These are phyloP conservation scores for Stenocarpella maydis DNA, from an alignment of 2,329 filamentous ascomycete species.

Conservation along the genomic window DNA sequence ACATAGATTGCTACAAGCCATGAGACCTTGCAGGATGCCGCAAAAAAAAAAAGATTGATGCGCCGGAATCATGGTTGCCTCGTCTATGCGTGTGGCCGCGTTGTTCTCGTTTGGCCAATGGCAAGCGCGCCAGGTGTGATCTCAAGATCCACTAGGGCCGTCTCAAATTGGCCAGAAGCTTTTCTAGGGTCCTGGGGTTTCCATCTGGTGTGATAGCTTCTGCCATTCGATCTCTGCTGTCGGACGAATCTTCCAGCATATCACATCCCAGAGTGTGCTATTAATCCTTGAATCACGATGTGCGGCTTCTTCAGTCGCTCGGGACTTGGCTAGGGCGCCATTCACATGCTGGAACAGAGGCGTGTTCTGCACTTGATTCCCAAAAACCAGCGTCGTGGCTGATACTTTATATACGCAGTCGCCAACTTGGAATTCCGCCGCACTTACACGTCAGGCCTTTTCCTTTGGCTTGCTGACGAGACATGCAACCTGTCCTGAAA, in stretches of 20 bases:
- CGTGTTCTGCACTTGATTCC: not conserved
- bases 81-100: not conserved
- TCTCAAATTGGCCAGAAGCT: conserved; percentile 17
- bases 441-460: not conserved
- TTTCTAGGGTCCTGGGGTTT: conserved; percentile 4
- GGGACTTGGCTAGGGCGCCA: not conserved
- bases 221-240: conserved; percentile 11
- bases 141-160: conserved; percentile 1
- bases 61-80: not conserved
- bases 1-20: not conserved
- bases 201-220: conserved; percentile 9
- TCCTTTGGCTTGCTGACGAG: not conserved
- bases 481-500: not conserved
- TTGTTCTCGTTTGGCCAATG: not conserved
- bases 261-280: not conserved
- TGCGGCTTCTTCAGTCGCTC: not conserved
- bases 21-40: not conserved
- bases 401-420: not conserved
- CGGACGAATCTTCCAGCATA: not conserved
- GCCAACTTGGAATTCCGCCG: not conserved
- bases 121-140: not conserved
- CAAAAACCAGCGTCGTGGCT: not conserved
- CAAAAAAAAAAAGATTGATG: not conserved
- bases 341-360: not conserved
- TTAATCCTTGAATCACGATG: conserved; percentile 20